Base-by-base conservation (phyloP, 257 asterid genomes). In the Nicotiana otophora region DNA sequence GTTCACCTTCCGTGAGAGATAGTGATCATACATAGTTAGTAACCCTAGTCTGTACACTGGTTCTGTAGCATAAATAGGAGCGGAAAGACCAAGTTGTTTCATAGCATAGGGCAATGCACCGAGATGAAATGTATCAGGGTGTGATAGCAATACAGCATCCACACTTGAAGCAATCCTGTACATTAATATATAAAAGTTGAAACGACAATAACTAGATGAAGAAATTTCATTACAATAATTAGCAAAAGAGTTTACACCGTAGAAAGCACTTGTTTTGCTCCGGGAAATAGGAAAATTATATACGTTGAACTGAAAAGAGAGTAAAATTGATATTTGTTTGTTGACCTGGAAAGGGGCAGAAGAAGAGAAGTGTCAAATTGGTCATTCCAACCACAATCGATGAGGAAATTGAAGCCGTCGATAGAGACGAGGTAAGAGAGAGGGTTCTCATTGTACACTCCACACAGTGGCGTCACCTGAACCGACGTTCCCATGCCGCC, bases 331-430 rank as follows among this genome's bases (percentile, higher is more conserved):
- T 34, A 34, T 34, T 31, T 16, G 23, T 67, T 20, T 55, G 39
- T 14, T 31, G 10, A 95, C 99, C 98, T 96, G 89, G 98, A 90
- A 28, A 96, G 95, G 65, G 99, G 98, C 84, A 93, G 91, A 12
- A 96, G 98, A 62, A 96, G 92, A 17, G 99, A 92, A 81, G 91
- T 77, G n/a, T 96, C 97, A 66, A 96, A 96, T 28, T 93, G 98
- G 98, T 96, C 99, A 82, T 94, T 96, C 99, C 99, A 94, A 63
- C 99, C 98, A 86, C 99, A 96, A 82, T 96, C 99, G 58, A 96
- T 64, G 39, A 96, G 97, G 87, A 96, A 90, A 84, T 94, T 94
- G 92, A 96, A 96, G 83, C 91, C 94, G 77, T 96, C 99, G 76
- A 96, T 81, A 80, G 98, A 90, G 84, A 96, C 98, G 34, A 96